phyloP scores from a whole-genome alignment of 495 filamentous ascomycete species.

The Xylaria longipes region DNA sequence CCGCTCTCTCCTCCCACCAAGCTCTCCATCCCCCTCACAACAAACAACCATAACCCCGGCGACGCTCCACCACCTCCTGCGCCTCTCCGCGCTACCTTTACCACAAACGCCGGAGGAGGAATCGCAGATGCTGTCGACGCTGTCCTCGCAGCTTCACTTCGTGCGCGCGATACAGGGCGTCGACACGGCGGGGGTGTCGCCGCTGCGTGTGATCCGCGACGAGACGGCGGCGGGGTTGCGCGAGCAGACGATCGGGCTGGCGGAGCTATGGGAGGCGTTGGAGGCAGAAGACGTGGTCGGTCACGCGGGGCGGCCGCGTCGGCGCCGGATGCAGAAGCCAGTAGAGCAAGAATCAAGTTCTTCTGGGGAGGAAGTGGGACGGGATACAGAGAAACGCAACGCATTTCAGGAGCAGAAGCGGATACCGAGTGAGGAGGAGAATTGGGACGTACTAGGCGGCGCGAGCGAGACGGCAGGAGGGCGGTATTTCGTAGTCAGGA shows the following conservation, averaged over 20 bases:
- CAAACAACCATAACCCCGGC: slow-evolving; percentile 51
- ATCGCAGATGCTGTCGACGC: slow-evolving; percentile 68
- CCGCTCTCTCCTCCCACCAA: slow-evolving; percentile 69
- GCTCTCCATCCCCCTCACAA: slow-evolving; percentile 43
- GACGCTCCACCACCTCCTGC: slow-evolving; percentile 81
- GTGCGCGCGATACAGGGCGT: slow-evolving; percentile 83
- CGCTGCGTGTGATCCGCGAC: slow-evolving; percentile 80
- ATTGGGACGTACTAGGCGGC: slow-evolving; percentile 72
- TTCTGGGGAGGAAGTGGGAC: slow-evolving; percentile 26
- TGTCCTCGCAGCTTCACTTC: slow-evolving; percentile 87
- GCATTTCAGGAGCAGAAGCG: slow-evolving; percentile 32
- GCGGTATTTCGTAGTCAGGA: slow-evolving; percentile 82
- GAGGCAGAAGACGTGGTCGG: slow-evolving; percentile 51
- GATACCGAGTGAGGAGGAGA: slow-evolving; percentile 48
- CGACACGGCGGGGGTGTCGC: slow-evolving; percentile 72
- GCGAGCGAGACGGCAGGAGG: slow-evolving; percentile 68
- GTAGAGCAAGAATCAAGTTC: slow-evolving; percentile 33
- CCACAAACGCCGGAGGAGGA: slow-evolving; percentile 66
- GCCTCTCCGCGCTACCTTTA: slow-evolving; percentile 84
- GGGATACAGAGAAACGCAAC: not conserved
- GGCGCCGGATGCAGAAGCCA: slow-evolving; percentile 36
- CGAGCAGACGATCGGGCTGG: slow-evolving; percentile 52
- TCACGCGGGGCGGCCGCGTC: slow-evolving; percentile 52
- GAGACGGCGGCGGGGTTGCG: slow-evolving; percentile 62
- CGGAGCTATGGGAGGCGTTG: slow-evolving; percentile 47